Conservation (phyloP, 2,329 filamentous ascomycete genomes). For the Aspergillus pseudotamarii region DNA sequence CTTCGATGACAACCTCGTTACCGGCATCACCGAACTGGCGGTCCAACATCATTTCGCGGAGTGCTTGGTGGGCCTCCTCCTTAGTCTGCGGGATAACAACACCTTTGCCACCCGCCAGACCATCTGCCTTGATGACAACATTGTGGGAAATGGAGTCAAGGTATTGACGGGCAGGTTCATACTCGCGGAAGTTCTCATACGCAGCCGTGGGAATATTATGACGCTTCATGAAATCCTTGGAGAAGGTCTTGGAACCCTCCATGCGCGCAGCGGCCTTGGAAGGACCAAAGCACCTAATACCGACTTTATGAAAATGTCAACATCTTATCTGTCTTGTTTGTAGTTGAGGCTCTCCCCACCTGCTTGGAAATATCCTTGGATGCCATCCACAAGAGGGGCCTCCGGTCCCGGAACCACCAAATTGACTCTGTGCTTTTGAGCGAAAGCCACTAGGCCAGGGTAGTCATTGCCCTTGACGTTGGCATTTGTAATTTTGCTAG, state of each 20-base stretch:
- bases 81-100: conserved; percentile 84
- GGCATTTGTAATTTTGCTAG: conserved; percentile 71
- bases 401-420: conserved; percentile 90
- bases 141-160: conserved; percentile 70
- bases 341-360: conserved; percentile 35
- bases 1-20: conserved; percentile 91
- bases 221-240: conserved; percentile 96
- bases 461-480: conserved; percentile 76
- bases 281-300: conserved; percentile 84
- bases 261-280: conserved; percentile 81
- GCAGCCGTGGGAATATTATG: conserved; percentile 87
- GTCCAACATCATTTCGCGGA: conserved; percentile 88
- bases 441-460: conserved; percentile 72
- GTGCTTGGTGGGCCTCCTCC: conserved; percentile 77
- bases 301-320: conserved; percentile 46
- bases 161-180: conserved; percentile 72
- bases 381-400: conserved; percentile 87
- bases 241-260: conserved; percentile 96
- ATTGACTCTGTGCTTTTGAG: conserved; percentile 72
- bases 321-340: not conserved
- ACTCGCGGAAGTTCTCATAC: conserved; percentile 85
- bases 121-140: conserved; percentile 91
- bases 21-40: conserved; percentile 85
- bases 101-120: conserved; percentile 91
- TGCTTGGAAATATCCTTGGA: conserved; percentile 77